A percentile compares a stretch with the other conserved stretches of the same genome.
Evolutionary conservation across 73 alveolate species (phyloP).

Genomic region (Symbiodinium pilosum): DNA sequence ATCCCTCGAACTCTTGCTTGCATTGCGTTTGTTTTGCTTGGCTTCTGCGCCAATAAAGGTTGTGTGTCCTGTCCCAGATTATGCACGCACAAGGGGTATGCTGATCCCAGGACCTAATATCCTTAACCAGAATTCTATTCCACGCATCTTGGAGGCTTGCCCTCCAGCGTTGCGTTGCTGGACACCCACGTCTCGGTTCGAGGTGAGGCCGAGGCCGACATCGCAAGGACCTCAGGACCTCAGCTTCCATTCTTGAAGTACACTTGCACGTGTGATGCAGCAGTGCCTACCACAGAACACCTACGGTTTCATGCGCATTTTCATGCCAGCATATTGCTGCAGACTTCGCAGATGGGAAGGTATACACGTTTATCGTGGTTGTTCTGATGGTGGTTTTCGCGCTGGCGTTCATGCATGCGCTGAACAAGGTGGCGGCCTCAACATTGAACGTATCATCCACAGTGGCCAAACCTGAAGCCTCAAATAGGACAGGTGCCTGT

Average conservation of each 20-base stretch:
- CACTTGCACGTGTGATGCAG: no score
- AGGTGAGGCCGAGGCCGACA: constrained; percentile 57
- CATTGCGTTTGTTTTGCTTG: no score
- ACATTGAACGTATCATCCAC: no score
- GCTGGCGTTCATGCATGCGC: constrained; percentile 90
- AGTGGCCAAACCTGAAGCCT: no score
- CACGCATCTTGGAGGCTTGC: not conserved
- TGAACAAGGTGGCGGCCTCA: constrained; percentile 33
- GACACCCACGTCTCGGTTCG: constrained; percentile 61
- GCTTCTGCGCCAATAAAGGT: not conserved
- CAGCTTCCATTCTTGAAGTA: no score
- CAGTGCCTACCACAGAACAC: no score
- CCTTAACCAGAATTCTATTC: no score
- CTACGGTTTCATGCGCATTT: no score
- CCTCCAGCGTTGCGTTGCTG: constrained; percentile 57
- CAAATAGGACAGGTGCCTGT: no score
- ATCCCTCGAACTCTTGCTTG: no score
- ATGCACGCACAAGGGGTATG: not conserved
- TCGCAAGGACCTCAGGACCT: constrained; percentile 31
- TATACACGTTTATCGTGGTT: constrained; percentile 60
- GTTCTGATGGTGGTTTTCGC: constrained; percentile 73
- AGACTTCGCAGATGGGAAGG: no score
- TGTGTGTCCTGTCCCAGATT: not conserved
- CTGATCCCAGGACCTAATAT: not conserved
- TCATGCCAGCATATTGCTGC: no score